phyloP scores from a whole-genome alignment of 2,329 filamentous ascomycete species.

The Cladosporium colombiae region DNA sequence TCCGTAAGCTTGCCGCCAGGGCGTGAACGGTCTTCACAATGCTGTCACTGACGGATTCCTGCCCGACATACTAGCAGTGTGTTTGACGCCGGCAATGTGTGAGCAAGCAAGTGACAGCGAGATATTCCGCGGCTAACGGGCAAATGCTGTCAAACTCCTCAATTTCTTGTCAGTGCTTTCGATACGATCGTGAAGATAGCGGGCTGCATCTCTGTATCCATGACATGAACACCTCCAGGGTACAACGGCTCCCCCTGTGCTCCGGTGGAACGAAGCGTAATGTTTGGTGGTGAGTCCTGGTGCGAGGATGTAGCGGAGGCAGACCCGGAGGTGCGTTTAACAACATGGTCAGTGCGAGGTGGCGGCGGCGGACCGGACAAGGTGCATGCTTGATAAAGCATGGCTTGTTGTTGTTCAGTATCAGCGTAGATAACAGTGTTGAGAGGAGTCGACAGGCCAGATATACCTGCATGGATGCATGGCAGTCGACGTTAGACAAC shows the following conservation, averaged over 20 bases:
- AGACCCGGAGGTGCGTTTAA: neutral
- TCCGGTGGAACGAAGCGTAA: neutral
- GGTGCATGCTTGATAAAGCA: neutral
- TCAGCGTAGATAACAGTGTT: neutral
- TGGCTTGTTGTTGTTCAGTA: neutral
- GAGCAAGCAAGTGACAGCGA: too few relatives aligned
- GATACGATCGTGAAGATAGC: neutral
- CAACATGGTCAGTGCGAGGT: slow-evolving; percentile 2
- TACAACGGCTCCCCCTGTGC: slow-evolving; percentile 1
- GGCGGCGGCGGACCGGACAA: neutral
- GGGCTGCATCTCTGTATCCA: neutral
- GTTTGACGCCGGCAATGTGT: too few relatives aligned
- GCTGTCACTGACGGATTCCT: too few relatives aligned
- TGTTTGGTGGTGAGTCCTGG: neutral
- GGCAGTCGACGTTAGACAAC: neutral
- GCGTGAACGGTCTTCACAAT: too few relatives aligned
- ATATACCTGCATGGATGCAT: neutral
- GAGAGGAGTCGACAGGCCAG: neutral
- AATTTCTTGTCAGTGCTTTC: too few relatives aligned
- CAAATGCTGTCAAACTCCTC: too few relatives aligned
- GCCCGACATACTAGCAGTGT: too few relatives aligned
- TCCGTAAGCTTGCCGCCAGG: too few relatives aligned
- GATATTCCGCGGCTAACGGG: too few relatives aligned
- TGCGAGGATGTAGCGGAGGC: neutral
- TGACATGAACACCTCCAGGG: neutral